Percentiles rank a stretch among this genome's conserved stretches.
Evolutionary conservation across 352 stramenopile species (phyloP).

Genomic region (Pythium aphanidermatum): DNA sequence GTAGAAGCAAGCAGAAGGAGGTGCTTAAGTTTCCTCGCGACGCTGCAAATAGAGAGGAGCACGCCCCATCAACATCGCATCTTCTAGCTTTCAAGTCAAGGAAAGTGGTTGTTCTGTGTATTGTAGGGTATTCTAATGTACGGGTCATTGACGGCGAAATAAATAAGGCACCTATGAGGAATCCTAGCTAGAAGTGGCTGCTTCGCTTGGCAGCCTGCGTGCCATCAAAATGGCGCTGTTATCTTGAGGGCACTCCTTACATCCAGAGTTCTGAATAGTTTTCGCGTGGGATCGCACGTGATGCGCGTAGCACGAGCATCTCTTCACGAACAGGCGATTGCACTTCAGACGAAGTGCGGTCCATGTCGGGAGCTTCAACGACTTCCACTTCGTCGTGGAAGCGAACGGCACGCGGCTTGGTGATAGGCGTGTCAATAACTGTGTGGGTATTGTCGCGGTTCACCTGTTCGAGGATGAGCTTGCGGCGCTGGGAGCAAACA

Average conservation of each 20-base stretch:
- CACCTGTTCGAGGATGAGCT: slow-evolving; percentile 56
- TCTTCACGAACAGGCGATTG: slow-evolving; percentile 56
- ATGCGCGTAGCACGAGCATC: slow-evolving; percentile 73
- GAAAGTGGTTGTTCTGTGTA: not conserved
- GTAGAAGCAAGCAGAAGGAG: too few species aligned
- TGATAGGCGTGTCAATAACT: slow-evolving; percentile 6
- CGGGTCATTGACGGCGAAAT: not conserved
- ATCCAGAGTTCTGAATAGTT: slow-evolving; percentile 80
- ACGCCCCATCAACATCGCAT: too few species aligned
- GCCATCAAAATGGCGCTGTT: too few species aligned
- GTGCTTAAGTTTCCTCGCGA: too few species aligned
- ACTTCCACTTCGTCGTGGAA: slow-evolving; percentile 57
- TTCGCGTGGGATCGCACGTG: slow-evolving; percentile 53
- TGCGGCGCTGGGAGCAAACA: slow-evolving; percentile 50
- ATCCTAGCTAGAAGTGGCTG: too few species aligned
- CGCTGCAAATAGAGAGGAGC: too few species aligned
- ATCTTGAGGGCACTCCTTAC: slow-evolving; percentile 19
- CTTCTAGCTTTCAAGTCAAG: too few species aligned
- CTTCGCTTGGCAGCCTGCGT: too few species aligned
- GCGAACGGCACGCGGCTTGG: slow-evolving; percentile 28
- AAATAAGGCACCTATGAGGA: not conserved
- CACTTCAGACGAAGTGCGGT: slow-evolving; percentile 42
- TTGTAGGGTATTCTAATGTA: not conserved
- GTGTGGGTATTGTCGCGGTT: slow-evolving; percentile 24
- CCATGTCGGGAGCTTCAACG: slow-evolving; percentile 50